These are phyloP conservation scores for Pseudogymnoascus sp. DNA, from an alignment of 2,329 filamentous ascomycete genomes.

Conservation along the genomic window DNA sequence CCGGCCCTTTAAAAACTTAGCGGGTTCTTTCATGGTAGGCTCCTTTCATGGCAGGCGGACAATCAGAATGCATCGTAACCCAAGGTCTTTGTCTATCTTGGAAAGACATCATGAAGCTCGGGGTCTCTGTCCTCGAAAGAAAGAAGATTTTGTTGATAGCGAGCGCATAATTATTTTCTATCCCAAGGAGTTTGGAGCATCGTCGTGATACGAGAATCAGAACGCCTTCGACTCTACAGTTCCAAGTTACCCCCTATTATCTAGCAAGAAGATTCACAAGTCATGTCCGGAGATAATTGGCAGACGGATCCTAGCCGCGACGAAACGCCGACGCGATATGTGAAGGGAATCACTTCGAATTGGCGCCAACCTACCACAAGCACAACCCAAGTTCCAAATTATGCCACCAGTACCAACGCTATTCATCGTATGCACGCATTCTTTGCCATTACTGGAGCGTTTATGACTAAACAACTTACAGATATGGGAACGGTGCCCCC, in stretches of 20 bases:
- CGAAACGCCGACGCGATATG: background rate
- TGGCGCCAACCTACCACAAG: background rate
- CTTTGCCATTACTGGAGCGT: background rate
- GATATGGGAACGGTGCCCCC: background rate
- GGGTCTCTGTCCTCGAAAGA: background rate
- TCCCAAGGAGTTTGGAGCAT: background rate
- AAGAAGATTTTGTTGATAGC: background rate
- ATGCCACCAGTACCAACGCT: background rate
- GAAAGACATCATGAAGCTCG: background rate
- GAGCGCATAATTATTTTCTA: background rate
- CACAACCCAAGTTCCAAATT: background rate
- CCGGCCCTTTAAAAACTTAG: background rate
- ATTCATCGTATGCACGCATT: background rate
- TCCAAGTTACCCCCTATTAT: background rate
- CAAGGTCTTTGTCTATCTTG: background rate
- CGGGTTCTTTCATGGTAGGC: background rate
- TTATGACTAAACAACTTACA: slow-evolving; percentile 2
- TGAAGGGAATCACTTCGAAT: background rate
- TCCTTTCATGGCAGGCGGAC: background rate
- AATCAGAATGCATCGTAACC: background rate
- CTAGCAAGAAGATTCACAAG: background rate
- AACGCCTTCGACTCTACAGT: background rate
- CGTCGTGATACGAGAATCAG: background rate
- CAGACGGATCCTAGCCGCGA: background rate
- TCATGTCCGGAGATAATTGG: background rate